Conservation (phyloP, 768 basidiomycete genomes). For the Nevesoporus exiguus region DNA sequence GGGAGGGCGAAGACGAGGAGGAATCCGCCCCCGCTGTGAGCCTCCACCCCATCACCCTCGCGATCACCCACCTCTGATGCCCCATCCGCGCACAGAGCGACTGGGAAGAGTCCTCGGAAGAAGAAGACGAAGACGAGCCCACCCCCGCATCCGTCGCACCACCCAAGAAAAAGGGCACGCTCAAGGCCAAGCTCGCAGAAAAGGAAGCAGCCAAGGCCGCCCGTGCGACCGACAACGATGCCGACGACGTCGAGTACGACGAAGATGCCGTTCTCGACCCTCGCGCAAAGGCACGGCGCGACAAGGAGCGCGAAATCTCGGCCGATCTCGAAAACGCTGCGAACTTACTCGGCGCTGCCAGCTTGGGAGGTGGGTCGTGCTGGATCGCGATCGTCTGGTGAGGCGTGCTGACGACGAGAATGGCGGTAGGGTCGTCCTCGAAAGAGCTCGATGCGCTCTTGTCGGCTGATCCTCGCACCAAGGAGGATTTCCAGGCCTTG, state of each 20-base stretch:
- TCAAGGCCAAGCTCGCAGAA: slow-evolving; percentile 90
- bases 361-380: slow-evolving; percentile 52
- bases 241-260: slow-evolving; percentile 51
- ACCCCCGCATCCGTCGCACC: slow-evolving; percentile 53
- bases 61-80: slow-evolving; percentile 5
- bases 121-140: slow-evolving; percentile 63
- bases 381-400: background rate
- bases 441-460: slow-evolving; percentile 69
- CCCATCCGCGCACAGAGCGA: slow-evolving; percentile 61
- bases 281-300: slow-evolving; percentile 67
- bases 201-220: slow-evolving; percentile 78
- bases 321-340: slow-evolving; percentile 85
- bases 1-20: slow-evolving; percentile 92
- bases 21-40: slow-evolving; percentile 74
- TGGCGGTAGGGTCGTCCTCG: slow-evolving; percentile 55
- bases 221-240: slow-evolving; percentile 36
- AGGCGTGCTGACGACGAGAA: background rate
- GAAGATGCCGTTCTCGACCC: slow-evolving; percentile 80
- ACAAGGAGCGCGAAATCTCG: slow-evolving; percentile 79
- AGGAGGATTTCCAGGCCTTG: slow-evolving; percentile 79
- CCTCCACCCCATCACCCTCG: background rate
- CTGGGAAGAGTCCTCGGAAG: slow-evolving; percentile 86
- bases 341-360: slow-evolving; percentile 71
- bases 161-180: slow-evolving; percentile 87
- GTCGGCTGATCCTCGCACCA: slow-evolving; percentile 78